These are phyloP conservation scores for Cyberlindnera subsufficiens DNA, from an alignment of 805 yeast species.

Conservation along the genomic window DNA sequence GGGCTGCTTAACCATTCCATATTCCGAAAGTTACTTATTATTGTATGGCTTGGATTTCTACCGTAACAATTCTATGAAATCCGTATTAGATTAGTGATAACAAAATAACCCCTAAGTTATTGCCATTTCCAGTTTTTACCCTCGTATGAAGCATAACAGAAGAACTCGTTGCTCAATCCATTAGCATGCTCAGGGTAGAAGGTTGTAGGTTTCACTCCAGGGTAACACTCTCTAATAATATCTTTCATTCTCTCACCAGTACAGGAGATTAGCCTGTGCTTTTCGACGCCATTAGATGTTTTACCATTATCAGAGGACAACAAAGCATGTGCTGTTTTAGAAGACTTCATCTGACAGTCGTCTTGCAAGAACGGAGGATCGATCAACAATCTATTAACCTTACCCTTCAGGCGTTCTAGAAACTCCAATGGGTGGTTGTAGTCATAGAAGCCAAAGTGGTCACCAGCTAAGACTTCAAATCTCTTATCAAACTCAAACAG, in stretches of 20 bases:
- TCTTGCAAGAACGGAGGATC: constrained; percentile 87
- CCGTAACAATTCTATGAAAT: not conserved
- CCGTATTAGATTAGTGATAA: not conserved
- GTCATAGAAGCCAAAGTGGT: constrained; percentile 68
- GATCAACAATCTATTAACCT: constrained; percentile 64
- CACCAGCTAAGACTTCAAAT: constrained; percentile 68
- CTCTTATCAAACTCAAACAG: constrained; percentile 76
- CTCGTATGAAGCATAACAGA: constrained; percentile 78
- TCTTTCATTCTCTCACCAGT: constrained; percentile 87
- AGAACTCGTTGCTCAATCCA: constrained; percentile 82
- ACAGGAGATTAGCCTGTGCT: constrained; percentile 58
- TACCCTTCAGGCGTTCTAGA: constrained; percentile 49
- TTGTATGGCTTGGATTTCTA: not conserved
- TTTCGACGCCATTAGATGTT: constrained; percentile 34
- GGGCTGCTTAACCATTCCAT: too few relatives aligned
- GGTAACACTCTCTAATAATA: constrained; percentile 55
- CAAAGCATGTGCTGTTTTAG: constrained; percentile 57
- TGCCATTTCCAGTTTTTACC: constrained; percentile 56
- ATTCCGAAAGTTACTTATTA: too few relatives aligned
- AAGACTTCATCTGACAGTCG: constrained; percentile 71
- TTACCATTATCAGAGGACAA: constrained; percentile 34
- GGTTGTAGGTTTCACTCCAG: constrained; percentile 56
- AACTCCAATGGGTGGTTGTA: constrained; percentile 62
- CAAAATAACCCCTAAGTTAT: not conserved
- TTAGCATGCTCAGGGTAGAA: constrained; percentile 78